Percentiles rank a stretch among this genome's conserved stretches.
These are phyloP conservation scores for Trametes cinnabarina DNA, from an alignment of 768 basidiomycete genomes.

Conservation along the genomic window DNA sequence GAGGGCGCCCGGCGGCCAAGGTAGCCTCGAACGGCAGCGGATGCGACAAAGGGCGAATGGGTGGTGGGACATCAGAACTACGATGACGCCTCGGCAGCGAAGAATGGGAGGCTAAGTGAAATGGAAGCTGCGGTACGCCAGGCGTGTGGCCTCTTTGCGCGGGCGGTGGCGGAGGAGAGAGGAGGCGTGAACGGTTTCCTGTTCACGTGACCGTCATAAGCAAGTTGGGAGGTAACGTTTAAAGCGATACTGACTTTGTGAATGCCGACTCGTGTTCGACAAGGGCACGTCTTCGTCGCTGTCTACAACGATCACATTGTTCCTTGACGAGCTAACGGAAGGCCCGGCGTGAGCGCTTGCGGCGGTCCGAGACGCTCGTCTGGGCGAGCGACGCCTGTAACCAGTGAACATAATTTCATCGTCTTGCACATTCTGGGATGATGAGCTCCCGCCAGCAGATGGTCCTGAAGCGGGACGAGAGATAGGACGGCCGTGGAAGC, in stretches of 20 bases:
- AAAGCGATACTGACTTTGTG: slow-evolving; percentile 21
- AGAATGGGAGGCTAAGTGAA: slow-evolving; percentile 33
- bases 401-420: slow-evolving; percentile 19
- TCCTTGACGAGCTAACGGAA: neutral
- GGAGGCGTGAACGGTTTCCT: slow-evolving; percentile 12
- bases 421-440: slow-evolving; percentile 7
- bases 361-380: slow-evolving; percentile 4
- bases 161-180: slow-evolving; percentile 39
- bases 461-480: neutral
- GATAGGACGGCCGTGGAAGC: slow-evolving; percentile 16
- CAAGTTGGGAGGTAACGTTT: too few species aligned
- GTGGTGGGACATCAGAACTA: slow-evolving; percentile 21
- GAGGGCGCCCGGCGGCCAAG: slow-evolving; percentile 26
- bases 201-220: too few species aligned
- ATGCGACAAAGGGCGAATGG: slow-evolving; percentile 46
- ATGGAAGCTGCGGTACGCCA: slow-evolving; percentile 55
- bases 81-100: slow-evolving; percentile 40
- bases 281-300: slow-evolving; percentile 38
- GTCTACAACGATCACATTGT: slow-evolving; percentile 35
- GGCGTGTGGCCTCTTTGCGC: slow-evolving; percentile 42
- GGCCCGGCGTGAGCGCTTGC: slow-evolving; percentile 10
- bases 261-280: neutral
- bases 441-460: neutral
- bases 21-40: slow-evolving; percentile 53
- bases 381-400: slow-evolving; percentile 3